Evolutionary conservation across 306 rosid genomes (phyloP), one percentile per base, ranked within the genome.

Genomic region (Gleditsia sinensis): DNA sequence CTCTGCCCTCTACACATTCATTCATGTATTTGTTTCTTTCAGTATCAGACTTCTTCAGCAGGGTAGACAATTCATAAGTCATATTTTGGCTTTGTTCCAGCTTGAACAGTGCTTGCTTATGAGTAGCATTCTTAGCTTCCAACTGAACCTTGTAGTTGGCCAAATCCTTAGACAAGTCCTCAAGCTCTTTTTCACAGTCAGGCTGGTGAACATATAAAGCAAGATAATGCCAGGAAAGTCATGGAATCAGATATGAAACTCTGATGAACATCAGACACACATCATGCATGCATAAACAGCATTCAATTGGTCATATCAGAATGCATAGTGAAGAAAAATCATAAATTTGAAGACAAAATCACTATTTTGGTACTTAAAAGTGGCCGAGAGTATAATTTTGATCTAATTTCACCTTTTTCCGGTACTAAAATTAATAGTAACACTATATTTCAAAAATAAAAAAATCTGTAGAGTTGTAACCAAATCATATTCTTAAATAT

Each of bases 91-190:
- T 71, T n/a, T 88, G 84, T 72, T 94, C 90, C 10, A 86, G 75
- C 80, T 88, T 89, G 30, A 86, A 84, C 62, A 83, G 84, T 11
- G 92, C 86, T 72, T 91, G 92, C 87, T 79, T 75, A 56, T 83
- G 83, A 32, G 96, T 88, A 14, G 78, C 83, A 54, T 89, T 88
- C 78, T 85, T 91, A 46, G 91, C 97, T 67, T 91, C 98, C 78
- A 89, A 62, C 77, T 94, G 91, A 19, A 85, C 81, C 85, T 94
- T 91, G 82, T 67, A 86, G 73, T 71, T 85, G 45, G 89, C 88
- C 67, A 94, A 76, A 69, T 89, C 91, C 78, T 81, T 91, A 20
- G 75, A 66, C 46, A 89, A 77, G 9, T 68, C 89, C 55, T 88
- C 96, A 65, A 80, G 64, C 81, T 86, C 88, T 59, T 79, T 85